Evolutionary conservation across 1,284 basidiomycete genomes (phyloP).

Genomic region (Naganishia sp.): DNA sequence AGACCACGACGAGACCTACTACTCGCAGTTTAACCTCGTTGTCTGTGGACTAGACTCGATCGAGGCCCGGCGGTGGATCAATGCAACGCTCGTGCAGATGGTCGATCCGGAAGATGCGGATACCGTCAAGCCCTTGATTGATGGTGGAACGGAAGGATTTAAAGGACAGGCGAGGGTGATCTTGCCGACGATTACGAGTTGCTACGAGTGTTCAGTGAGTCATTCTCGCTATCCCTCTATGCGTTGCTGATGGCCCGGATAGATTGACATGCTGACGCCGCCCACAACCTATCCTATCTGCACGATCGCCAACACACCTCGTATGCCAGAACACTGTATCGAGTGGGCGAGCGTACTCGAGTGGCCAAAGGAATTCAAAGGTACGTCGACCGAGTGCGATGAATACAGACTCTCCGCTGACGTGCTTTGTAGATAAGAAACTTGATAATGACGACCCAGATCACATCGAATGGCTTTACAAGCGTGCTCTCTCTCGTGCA

Average conservation of each 20-base stretch:
- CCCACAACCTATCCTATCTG: conserved; percentile 97
- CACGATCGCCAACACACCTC: conserved; percentile 98
- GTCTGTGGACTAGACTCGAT: conserved; percentile 99
- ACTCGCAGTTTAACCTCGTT: conserved; percentile 93
- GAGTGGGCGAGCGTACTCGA: conserved; percentile 99
- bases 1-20: conserved; percentile 94
- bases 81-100: conserved; percentile 91
- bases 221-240: background rate
- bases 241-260: background rate
- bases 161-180: conserved; percentile 98
- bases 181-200: conserved; percentile 89
- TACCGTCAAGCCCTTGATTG: conserved; percentile 95
- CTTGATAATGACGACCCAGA: conserved; percentile 96
- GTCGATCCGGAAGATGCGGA: conserved; percentile 89
- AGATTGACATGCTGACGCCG: conserved; percentile 95
- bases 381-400: conserved; percentile 54
- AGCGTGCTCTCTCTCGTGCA: conserved; percentile 75
- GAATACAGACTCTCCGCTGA: background rate
- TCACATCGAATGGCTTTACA: conserved; percentile 92
- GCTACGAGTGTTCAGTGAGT: conserved; percentile 85
- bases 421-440: conserved; percentile 71
- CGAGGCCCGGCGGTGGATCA: conserved; percentile 97
- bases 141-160: conserved; percentile 99
- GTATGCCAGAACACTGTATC: conserved; percentile 97
- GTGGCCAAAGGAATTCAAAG: conserved; percentile 89